Percentiles rank a stretch among this genome's conserved stretches.
Evolutionary conservation across 1,284 basidiomycete species (phyloP).

Genomic region (Trametes sp.): DNA sequence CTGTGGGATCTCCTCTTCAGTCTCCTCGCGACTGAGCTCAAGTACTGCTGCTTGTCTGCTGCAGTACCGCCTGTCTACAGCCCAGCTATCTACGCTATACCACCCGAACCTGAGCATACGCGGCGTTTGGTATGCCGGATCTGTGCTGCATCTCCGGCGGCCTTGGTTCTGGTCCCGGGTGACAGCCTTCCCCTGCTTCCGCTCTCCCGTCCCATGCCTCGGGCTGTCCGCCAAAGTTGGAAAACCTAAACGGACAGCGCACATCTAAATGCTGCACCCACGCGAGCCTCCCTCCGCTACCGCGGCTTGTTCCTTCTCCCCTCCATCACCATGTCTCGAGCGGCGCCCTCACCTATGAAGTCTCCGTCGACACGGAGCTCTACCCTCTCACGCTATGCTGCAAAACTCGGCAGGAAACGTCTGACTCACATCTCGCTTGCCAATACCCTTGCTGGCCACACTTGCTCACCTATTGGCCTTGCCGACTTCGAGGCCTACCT

Average conservation of each 20-base stretch:
- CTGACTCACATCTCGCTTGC: slow-evolving; percentile 36
- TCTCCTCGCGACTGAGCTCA: background rate
- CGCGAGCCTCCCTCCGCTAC: background rate
- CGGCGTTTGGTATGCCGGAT: too few relatives aligned
- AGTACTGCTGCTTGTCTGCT: too few relatives aligned
- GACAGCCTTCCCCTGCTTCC: background rate
- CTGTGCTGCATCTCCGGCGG: background rate
- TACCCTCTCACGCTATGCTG: slow-evolving; percentile 12
- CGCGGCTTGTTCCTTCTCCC: background rate
- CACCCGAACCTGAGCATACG: too few relatives aligned
- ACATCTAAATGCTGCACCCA: background rate
- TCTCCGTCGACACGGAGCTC: slow-evolving; percentile 5
- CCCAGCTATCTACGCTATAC: too few relatives aligned
- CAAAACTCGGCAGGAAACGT: slow-evolving; percentile 14
- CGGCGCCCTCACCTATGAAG: background rate
- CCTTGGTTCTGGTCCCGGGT: background rate
- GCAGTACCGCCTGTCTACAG: too few relatives aligned
- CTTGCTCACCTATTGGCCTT: slow-evolving; percentile 49
- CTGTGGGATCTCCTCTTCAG: background rate
- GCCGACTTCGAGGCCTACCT: slow-evolving; percentile 50
- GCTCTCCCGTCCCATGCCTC: background rate
- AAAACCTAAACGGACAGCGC: background rate
- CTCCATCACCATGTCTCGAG: slow-evolving; percentile 2
- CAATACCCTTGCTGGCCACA: slow-evolving; percentile 49
- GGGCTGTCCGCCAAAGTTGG: background rate